These are phyloP conservation scores for Erodium trifolium DNA, from an alignment of 441 rosid species.

Conservation along the genomic window DNA sequence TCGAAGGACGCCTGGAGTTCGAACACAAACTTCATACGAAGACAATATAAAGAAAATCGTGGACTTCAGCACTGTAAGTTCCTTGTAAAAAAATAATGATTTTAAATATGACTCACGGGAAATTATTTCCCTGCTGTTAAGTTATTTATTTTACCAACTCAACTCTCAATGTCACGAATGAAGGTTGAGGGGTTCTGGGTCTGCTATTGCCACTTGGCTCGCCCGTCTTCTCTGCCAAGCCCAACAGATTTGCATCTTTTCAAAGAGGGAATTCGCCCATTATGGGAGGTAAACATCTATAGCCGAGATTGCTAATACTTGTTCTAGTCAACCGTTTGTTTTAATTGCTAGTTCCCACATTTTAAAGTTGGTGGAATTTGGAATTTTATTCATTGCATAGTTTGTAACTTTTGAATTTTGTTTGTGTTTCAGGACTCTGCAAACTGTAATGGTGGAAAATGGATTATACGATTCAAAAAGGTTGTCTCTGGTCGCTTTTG, in stretches of 20 bases:
- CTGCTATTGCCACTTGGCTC: slow-evolving; percentile 83
- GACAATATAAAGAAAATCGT: slow-evolving; percentile 90
- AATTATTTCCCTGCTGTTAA: background rate
- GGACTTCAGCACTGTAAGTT: slow-evolving; percentile 79
- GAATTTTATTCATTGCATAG: background rate
- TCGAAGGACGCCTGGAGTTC: slow-evolving; percentile 82
- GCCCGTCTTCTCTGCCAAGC: slow-evolving; percentile 79
- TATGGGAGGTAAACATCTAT: slow-evolving; percentile 68
- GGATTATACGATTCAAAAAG: slow-evolving; percentile 91
- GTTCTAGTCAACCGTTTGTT: too few relatives aligned
- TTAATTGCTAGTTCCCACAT: background rate
- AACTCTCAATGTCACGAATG: slow-evolving; percentile 9
- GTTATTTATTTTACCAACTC: slow-evolving; percentile 19
- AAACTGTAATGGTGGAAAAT: slow-evolving; percentile 91
- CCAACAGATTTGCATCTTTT: slow-evolving; percentile 96
- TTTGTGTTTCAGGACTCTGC: slow-evolving; percentile 65
- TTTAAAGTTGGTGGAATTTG: background rate
- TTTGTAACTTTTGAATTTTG: slow-evolving; percentile 7
- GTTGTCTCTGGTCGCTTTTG: slow-evolving; percentile 94
- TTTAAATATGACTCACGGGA: background rate
- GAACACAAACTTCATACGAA: slow-evolving; percentile 81
- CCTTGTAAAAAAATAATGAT: background rate
- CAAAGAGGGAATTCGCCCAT: slow-evolving; percentile 83
- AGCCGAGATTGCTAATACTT: slow-evolving; percentile 4
- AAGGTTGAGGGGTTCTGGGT: slow-evolving; percentile 96